Evolutionary conservation across 495 filamentous ascomycete genomes (phyloP).

Genomic region (Xylaria grammica): DNA sequence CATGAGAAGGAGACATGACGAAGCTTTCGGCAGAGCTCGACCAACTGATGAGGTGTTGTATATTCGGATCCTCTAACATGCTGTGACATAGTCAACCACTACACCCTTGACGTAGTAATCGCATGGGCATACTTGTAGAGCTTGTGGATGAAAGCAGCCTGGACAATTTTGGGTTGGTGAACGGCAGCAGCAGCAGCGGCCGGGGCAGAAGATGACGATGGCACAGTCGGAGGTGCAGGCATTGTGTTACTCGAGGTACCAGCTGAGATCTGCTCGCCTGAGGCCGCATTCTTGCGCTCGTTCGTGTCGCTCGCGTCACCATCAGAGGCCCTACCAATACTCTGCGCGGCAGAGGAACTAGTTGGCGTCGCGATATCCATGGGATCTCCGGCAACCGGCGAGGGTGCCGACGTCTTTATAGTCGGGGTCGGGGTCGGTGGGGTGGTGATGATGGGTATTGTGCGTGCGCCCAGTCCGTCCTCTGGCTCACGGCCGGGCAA

Average conservation of each 20-base stretch:
- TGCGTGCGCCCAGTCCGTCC: slow-evolving; percentile 50
- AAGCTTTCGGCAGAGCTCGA: slow-evolving; percentile 93
- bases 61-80: slow-evolving; percentile 93
- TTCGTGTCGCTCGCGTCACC: slow-evolving; percentile 46
- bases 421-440: slow-evolving; percentile 41
- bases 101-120: slow-evolving; percentile 8
- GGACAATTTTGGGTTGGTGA: slow-evolving; percentile 96
- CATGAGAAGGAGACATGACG: slow-evolving; percentile 94
- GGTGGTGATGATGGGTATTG: slow-evolving; percentile 51
- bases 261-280: slow-evolving; percentile 36
- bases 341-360: slow-evolving; percentile 48
- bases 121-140: slow-evolving; percentile 83
- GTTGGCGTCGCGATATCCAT: slow-evolving; percentile 58
- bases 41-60: slow-evolving; percentile 96
- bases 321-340: slow-evolving; percentile 52
- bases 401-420: slow-evolving; percentile 56
- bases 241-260: slow-evolving; percentile 32
- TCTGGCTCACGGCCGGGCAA: slow-evolving; percentile 43
- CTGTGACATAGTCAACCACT: slow-evolving; percentile 59
- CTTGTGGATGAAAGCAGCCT: slow-evolving; percentile 99
- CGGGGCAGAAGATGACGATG: slow-evolving; percentile 38
- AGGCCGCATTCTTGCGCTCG: slow-evolving; percentile 35
- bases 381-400: slow-evolving; percentile 52
- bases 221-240: slow-evolving; percentile 20
- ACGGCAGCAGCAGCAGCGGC: slow-evolving; percentile 80